Conservation (phyloP, 2,329 filamentous ascomycete genomes). For the Fusarium sulawesiense region DNA sequence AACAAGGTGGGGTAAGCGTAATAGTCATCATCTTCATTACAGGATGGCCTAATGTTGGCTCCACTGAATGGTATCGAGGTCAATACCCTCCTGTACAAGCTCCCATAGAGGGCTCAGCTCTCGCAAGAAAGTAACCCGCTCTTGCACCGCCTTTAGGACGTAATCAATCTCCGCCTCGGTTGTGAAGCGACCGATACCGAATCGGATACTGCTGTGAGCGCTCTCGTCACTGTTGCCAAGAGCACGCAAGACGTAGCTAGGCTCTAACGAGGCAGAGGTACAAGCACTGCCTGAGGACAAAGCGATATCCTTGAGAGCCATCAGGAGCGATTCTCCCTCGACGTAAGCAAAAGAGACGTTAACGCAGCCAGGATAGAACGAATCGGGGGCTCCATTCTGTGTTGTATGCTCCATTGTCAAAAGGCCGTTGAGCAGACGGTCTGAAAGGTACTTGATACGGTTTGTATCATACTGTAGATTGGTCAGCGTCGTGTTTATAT, state of each 20-base stretch:
- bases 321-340: conserved; percentile 95
- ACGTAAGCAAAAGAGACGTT: conserved; percentile 99
- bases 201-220: conserved; percentile 96
- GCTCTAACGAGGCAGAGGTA: conserved; percentile 95
- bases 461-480: conserved; percentile 85
- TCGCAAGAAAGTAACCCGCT: conserved; percentile 90
- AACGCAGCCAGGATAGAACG: conserved; percentile 95
- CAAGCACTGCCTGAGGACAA: conserved; percentile 96
- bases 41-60: conserved; percentile 80
- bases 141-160: conserved; percentile 91
- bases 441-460: conserved; percentile 84
- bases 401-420: conserved; percentile 90
- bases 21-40: conserved; percentile 10
- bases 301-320: conserved; percentile 98
- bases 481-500: conserved; percentile 23
- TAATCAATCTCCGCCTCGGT: conserved; percentile 97
- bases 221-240: conserved; percentile 97
- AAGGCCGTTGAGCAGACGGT: conserved; percentile 84
- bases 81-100: conserved; percentile 95
- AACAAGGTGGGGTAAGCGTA: not conserved
- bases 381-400: conserved; percentile 85
- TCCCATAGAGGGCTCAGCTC: conserved; percentile 98
- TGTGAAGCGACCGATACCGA: conserved; percentile 97
- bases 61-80: conserved; percentile 97
- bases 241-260: conserved; percentile 93